Conservation (phyloP, 2,329 filamentous ascomycete genomes). For the Phaeosphaeria sp. region DNA sequence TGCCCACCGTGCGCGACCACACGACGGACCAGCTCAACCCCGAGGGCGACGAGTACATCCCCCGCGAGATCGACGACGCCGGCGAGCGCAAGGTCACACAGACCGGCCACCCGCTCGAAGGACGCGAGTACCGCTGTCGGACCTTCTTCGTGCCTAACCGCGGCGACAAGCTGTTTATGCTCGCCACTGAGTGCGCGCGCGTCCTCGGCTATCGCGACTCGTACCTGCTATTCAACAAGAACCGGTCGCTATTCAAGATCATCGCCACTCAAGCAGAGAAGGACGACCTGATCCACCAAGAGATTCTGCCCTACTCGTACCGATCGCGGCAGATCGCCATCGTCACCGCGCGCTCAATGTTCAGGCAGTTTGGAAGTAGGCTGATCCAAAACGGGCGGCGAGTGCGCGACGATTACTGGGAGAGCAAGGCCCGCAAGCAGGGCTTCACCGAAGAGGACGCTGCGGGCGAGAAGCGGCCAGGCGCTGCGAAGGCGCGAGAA, state of each 20-base stretch:
- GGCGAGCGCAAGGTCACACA: slow-evolving; percentile 92
- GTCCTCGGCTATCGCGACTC: slow-evolving; percentile 94
- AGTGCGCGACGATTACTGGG: slow-evolving; percentile 98
- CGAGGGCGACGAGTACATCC: slow-evolving; percentile 92
- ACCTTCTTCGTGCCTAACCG: slow-evolving; percentile 93
- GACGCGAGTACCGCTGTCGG: slow-evolving; percentile 87
- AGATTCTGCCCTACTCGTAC: slow-evolving; percentile 96
- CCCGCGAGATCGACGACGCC: slow-evolving; percentile 88
- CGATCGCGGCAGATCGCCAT: slow-evolving; percentile 98
- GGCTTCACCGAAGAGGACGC: slow-evolving; percentile 97
- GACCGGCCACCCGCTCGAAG: slow-evolving; percentile 81
- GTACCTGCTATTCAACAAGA: slow-evolving; percentile 99
- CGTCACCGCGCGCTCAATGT: slow-evolving; percentile 97
- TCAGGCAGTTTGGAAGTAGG: slow-evolving; percentile 94
- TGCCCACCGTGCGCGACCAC: slow-evolving; percentile 95
- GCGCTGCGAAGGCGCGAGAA: slow-evolving; percentile 86
- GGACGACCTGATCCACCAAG: slow-evolving; percentile 92
- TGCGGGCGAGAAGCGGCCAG: slow-evolving; percentile 94
- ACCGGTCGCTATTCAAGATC: slow-evolving; percentile 94
- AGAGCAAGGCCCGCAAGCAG: slow-evolving; percentile 94
- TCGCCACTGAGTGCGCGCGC: slow-evolving; percentile 94
- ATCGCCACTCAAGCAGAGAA: slow-evolving; percentile 96
- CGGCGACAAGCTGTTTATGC: slow-evolving; percentile 96
- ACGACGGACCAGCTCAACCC: slow-evolving; percentile 93
- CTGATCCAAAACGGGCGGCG: slow-evolving; percentile 88